These are phyloP conservation scores for Neonectria hederae DNA, from an alignment of 2,329 filamentous ascomycete species.

Conservation along the genomic window DNA sequence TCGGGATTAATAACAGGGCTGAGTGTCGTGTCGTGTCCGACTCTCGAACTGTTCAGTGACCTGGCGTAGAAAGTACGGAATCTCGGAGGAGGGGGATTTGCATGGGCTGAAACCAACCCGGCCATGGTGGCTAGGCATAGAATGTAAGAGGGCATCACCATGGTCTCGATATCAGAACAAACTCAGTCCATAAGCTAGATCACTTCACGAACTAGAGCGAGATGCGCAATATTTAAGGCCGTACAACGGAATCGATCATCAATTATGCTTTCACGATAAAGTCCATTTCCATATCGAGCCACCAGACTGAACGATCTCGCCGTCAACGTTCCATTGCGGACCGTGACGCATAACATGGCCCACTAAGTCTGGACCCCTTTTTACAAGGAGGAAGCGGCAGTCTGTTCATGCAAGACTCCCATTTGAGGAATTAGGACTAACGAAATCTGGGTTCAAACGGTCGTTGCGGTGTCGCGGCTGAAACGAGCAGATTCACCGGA, in stretches of 20 bases:
- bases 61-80: background rate
- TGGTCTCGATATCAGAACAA: background rate
- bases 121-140: conserved; percentile 1
- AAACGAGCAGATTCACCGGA: conserved; percentile 10
- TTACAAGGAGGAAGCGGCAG: background rate
- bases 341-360: background rate
- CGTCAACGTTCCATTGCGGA: conserved; percentile 19
- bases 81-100: background rate
- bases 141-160: conserved; percentile 1
- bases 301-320: conserved; percentile 8
- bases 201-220: background rate
- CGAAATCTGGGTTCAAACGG: background rate
- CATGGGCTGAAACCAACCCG: background rate
- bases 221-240: conserved; percentile 12
- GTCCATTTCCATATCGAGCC: background rate
- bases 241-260: background rate
- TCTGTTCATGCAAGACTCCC: background rate
- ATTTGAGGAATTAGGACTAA: background rate
- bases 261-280: background rate
- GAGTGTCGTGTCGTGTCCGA: conserved; percentile 23
- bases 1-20: conserved; percentile 22
- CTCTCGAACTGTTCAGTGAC: conserved; percentile 4
- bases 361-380: background rate
- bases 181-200: background rate
- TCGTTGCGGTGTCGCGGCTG: conserved; percentile 2